phyloP scores from a whole-genome alignment of 208 protist genomes.

The Leishmania aethiopica region DNA sequence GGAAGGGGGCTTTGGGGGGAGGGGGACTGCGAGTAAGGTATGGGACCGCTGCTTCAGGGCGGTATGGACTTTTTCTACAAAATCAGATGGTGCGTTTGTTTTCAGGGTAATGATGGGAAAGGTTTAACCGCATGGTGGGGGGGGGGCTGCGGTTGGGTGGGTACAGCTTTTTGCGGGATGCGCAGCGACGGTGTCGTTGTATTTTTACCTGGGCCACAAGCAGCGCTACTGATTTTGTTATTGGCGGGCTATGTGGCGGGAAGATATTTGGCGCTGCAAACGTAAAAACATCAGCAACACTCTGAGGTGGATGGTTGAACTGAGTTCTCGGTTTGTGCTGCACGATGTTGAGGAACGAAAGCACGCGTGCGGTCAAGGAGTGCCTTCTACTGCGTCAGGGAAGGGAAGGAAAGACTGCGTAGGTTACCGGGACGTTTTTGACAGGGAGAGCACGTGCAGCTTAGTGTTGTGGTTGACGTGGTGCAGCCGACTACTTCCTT shows the following conservation, averaged over 20 bases:
- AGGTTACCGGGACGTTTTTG: not conserved
- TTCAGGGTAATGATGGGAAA: too few relatives aligned
- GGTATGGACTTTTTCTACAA: too few relatives aligned
- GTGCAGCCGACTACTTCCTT: not conserved
- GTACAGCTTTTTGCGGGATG: too few relatives aligned
- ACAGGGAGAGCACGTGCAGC: not conserved
- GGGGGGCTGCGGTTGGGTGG: too few relatives aligned
- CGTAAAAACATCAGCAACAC: not conserved
- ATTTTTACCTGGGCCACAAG: too few relatives aligned
- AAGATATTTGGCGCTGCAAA: not conserved
- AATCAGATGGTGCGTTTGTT: too few relatives aligned
- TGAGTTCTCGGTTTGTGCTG: not conserved
- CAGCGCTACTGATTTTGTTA: too few relatives aligned
- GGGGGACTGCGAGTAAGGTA: too few relatives aligned
- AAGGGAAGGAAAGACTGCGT: not conserved
- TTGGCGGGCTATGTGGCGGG: not conserved
- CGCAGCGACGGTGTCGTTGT: too few relatives aligned
- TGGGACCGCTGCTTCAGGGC: too few relatives aligned
- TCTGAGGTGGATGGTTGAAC: not conserved
- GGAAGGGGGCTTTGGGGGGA: too few relatives aligned
- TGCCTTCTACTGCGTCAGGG: not conserved
- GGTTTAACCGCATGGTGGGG: too few relatives aligned
- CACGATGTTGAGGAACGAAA: not conserved
- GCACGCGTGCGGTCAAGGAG: not conserved
- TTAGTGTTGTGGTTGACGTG: not conserved